Evolutionary conservation across 805 yeast genomes (phyloP), one percentile per base, ranked within the genome.

Genomic region (Alloascoidea africana): DNA sequence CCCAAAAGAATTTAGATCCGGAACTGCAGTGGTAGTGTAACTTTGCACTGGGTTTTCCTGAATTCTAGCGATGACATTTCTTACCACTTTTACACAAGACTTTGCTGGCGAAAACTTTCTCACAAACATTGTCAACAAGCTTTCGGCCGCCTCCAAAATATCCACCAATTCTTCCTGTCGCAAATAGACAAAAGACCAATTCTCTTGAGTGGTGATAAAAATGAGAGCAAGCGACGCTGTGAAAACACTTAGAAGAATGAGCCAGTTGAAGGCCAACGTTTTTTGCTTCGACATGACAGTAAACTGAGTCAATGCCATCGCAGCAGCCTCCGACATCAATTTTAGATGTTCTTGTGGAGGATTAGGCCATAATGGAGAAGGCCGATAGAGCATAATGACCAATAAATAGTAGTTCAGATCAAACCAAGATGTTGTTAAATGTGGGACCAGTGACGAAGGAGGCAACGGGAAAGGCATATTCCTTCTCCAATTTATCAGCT

Each of bases 401-500:
- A 44, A 17, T 17, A 41, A 41, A 36, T 44, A 44, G 36, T 44
- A 44, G 19, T 44, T 44, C 30, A 44, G 38, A 36, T 44, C 46
- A 18, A 42, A 43, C 48, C 48, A 44, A 4, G 45, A 42, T 14
- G 45, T 41, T 13, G 46, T 44, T 4, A 44, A 37, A 30, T 43
- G 48, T 8, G 46, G 48, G 11, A 44, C 36, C 3, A 35, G 37
- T 13, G 46, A 27, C 4, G 46, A 37, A 27, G 41, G 45, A 35
- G 42, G 36, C 11, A 40, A 33, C 2, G 45, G 46, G 19, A 44
- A 39, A 11, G 46, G 45, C 45, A 44, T 44, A 6, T 36, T 34
- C 11, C 43, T 35, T 19, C 48, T 33, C 46, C 46, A 44, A n/a
- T 38, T 35, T 11, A 44, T 33, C 17, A 44, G 37, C 42, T 58